Conservation (phyloP, 345 rosid species). For the Eucalyptus fibrosa region DNA sequence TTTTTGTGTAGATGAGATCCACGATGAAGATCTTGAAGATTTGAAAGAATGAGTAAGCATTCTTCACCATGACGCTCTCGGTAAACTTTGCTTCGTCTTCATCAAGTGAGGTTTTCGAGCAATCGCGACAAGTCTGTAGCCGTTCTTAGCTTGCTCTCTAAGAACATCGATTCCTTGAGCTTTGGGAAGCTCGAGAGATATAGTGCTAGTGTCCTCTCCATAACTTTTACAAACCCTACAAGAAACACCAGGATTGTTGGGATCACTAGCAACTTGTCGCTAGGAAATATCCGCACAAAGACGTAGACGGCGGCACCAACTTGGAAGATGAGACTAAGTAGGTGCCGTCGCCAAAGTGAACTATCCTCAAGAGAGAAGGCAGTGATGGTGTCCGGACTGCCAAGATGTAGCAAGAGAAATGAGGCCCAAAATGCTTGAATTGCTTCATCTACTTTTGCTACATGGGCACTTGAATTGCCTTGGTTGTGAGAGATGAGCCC, state of each 20-base stretch:
- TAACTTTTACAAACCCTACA: background rate
- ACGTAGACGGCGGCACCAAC: background rate
- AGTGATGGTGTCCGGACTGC: background rate
- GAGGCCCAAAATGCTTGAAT: background rate
- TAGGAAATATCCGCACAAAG: background rate
- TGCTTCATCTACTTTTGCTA: background rate
- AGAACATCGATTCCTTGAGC: background rate
- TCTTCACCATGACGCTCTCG: too few relatives aligned
- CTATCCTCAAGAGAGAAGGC: background rate
- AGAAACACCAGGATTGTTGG: background rate
- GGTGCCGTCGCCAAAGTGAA: background rate
- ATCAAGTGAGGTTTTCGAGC: background rate
- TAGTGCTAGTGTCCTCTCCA: background rate
- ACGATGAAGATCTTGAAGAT: too few relatives aligned
- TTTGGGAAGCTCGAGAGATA: background rate
- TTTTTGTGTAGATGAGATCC: too few relatives aligned
- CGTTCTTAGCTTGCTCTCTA: fast-evolving
- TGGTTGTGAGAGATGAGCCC: background rate
- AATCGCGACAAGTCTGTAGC: fast-evolving
- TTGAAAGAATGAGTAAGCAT: too few relatives aligned
- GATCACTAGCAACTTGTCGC: background rate
- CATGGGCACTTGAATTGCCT: background rate
- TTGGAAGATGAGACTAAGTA: background rate
- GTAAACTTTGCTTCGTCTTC: too few relatives aligned
- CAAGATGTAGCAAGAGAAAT: background rate